Base-by-base conservation (phyloP, 352 stramenopile genomes). In the Globisporangium paroecandrum region DNA sequence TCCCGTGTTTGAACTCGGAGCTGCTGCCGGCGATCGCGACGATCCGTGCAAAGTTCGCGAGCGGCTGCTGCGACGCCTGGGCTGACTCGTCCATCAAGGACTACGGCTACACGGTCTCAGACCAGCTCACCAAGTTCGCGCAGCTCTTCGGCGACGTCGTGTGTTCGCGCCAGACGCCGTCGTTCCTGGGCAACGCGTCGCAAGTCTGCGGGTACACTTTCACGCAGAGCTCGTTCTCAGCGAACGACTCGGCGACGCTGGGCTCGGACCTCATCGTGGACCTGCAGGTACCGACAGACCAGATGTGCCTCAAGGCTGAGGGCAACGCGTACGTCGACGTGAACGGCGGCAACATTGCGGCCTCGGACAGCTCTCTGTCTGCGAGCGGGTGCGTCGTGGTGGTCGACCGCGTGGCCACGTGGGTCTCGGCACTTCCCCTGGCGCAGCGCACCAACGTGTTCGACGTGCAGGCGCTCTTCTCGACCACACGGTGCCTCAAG, bases 51-150 rank as follows among this genome's bases (percentile, higher is more conserved):
- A 80, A 77, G 58, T 75, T 78, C 32, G 66, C 77, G 15, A 74
- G 58, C 66, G 80, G 77, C 66, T 90, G 82, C 75, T 90, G 82
- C 60, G 72, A 79, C 43, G 73, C 66, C 41, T 90, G 82, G 82
- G 71, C 73, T 41, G 65, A 73, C 18, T 69, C 76, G 9, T 74
- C 77, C 13, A 65, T 85, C 43, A 32, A 64, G 3, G 73, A 80
- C 65, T 89, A 76, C 61, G 79, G 81, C 66, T 91, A 88, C 72
- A 77, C 81, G n/a, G 64, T 89, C 67, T 83, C 81, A 38, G 79
- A 77, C 15, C 77, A 88, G 47, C 66, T 89, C 64, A 78, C 71
- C 66, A 88, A 88, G 68, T 68, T 84, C 18, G 73, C 72, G 46
- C 78, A 89, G 69, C 72, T 89, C 36, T 46, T 85, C 0, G 82